Conservation (phyloP, 371 early-diverging fungal genomes). For the Lichtheimia corymbifera region DNA sequence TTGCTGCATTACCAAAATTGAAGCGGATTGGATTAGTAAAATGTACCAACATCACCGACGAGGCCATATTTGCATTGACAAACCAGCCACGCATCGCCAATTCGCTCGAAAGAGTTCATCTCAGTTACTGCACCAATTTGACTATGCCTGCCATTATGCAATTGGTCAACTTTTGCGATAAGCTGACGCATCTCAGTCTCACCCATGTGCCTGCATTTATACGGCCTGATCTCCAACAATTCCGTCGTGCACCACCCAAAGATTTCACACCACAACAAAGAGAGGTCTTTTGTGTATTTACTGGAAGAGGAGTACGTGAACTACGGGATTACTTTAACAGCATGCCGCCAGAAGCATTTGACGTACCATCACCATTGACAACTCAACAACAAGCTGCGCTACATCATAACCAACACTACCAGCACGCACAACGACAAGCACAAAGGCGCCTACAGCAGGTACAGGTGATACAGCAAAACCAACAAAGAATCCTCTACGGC, state of each 20-base stretch:
- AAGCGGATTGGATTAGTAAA: slow-evolving; percentile 66
- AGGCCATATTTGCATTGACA: slow-evolving; percentile 56
- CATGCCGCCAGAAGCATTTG: slow-evolving; percentile 5
- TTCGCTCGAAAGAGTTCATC: slow-evolving; percentile 64
- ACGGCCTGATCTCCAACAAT: slow-evolving; percentile 54
- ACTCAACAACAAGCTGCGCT: background rate
- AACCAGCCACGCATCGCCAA: slow-evolving; percentile 47
- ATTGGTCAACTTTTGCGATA: slow-evolving; percentile 54
- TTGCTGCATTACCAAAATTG: slow-evolving; percentile 58
- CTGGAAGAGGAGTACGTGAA: slow-evolving; percentile 60
- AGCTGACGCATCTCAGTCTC: slow-evolving; percentile 61
- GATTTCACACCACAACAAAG: slow-evolving; percentile 56
- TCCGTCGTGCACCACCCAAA: slow-evolving; percentile 59
- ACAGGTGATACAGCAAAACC: background rate
- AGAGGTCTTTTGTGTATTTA: slow-evolving; percentile 66
- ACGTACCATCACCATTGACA: background rate
- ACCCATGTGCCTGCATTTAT: slow-evolving; percentile 65
- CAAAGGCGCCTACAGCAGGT: background rate
- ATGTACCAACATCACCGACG: slow-evolving; percentile 62
- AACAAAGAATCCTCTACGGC: background rate
- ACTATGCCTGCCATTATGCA: slow-evolving; percentile 53
- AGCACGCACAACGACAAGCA: background rate
- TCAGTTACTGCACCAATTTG: slow-evolving; percentile 59
- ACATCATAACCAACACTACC: background rate
- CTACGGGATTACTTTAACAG: slow-evolving; percentile 45